A percentile compares a stretch with the other conserved stretches of the same genome.
Evolutionary conservation across 192 early-diverging fungal species (phyloP).

Genomic region (Rhizoclosmatium globosum): DNA sequence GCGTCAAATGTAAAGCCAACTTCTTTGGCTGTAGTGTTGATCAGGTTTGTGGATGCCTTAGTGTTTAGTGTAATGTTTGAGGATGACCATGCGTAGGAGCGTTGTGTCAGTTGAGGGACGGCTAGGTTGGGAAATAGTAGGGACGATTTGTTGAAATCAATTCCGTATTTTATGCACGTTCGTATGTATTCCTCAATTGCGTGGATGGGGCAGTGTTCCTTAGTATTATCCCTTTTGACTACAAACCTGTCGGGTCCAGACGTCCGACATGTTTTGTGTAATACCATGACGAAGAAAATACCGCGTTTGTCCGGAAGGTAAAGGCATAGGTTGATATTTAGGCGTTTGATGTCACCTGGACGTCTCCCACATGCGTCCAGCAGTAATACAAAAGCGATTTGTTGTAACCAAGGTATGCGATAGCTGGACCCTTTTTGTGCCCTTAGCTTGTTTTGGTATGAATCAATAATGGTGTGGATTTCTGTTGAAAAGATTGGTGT

Average conservation of each 20-base stretch:
- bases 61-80: not conserved
- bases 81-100: not conserved
- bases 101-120: not conserved
- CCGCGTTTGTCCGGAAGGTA: not conserved
- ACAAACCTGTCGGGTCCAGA: not conserved
- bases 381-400: not conserved
- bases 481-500: not conserved
- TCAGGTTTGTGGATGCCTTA: not conserved
- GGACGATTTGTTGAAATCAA: not conserved
- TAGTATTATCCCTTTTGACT: not conserved
- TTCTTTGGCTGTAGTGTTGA: not conserved
- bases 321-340: not conserved
- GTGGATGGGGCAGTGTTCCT: not conserved
- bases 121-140: not conserved
- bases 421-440: not conserved
- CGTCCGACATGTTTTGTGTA: not conserved
- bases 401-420: not conserved
- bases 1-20: not conserved
- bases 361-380: not conserved
- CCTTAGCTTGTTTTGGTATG: not conserved
- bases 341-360: not conserved
- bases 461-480: not conserved
- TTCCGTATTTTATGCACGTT: not conserved
- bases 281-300: not conserved
- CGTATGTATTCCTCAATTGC: not conserved